phyloP scores from a whole-genome alignment of 2,329 filamentous ascomycete genomes.

The Teratosphaeria pseudoeucalypti region DNA sequence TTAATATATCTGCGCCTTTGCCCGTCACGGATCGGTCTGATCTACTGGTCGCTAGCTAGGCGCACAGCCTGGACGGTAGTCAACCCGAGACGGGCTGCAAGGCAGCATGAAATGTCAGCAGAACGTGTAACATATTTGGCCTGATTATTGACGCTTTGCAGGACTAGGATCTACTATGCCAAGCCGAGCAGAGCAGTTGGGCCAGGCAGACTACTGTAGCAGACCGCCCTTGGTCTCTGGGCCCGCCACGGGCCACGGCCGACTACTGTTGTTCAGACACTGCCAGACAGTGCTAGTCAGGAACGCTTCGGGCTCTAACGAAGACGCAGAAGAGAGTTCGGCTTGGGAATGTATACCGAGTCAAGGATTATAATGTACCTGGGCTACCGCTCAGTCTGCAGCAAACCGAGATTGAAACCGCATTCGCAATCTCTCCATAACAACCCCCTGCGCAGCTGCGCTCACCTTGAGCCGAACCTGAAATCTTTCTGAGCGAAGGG shows the following conservation, averaged over 20 bases:
- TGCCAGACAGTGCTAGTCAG: background rate
- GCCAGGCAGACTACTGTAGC: background rate
- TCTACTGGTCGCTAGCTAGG: background rate
- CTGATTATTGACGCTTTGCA: background rate
- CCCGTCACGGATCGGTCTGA: background rate
- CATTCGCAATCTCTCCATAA: background rate
- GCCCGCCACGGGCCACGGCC: background rate
- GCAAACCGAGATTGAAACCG: background rate
- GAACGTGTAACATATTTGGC: background rate
- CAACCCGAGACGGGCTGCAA: background rate
- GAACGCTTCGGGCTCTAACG: background rate
- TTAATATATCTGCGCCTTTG: background rate
- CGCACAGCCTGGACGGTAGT: background rate
- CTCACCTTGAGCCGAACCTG: background rate
- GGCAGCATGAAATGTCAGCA: background rate
- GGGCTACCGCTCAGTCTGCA: background rate
- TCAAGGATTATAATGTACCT: background rate
- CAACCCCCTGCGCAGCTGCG: background rate
- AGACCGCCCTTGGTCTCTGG: background rate
- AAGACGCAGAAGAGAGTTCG: background rate
- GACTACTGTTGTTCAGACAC: background rate
- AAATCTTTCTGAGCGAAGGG: too few species aligned
- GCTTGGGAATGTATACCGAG: background rate
- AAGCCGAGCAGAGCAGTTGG: background rate
- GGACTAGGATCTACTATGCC: background rate